Percentiles rank a stretch among this genome's conserved stretches.
These are phyloP conservation scores for Postia placenta DNA, from an alignment of 768 basidiomycete genomes.

Conservation along the genomic window DNA sequence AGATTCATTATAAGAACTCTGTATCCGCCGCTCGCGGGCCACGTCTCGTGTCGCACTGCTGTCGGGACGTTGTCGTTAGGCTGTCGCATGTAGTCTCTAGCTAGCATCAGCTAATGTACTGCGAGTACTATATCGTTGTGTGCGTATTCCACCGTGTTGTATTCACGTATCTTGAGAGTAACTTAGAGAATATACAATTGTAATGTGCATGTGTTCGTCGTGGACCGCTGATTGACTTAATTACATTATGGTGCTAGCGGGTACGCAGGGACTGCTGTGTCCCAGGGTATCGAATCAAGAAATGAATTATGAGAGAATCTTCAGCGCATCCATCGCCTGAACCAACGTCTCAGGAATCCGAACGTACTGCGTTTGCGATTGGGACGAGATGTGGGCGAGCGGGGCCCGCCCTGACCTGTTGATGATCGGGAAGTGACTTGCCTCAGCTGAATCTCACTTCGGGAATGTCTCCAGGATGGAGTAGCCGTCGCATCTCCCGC, in stretches of 20 bases:
- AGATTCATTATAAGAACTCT: background rate
- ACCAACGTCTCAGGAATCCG: conserved; percentile 2
- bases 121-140: conserved; percentile 16
- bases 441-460: background rate
- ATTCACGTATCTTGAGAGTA: conserved; percentile 19
- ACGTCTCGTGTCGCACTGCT: background rate
- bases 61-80: conserved; percentile 3
- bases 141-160: conserved; percentile 18
- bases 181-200: conserved; percentile 11
- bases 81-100: conserved; percentile 1
- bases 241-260: background rate
- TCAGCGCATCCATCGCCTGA: conserved; percentile 4
- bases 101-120: conserved; percentile 6
- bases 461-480: background rate
- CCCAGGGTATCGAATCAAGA: too few species aligned
- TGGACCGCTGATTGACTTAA: background rate
- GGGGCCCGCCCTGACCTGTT: too few species aligned
- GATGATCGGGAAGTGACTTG: background rate
- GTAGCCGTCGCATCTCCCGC: too few species aligned
- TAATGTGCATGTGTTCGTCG: conserved; percentile 6
- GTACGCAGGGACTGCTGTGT: too few species aligned
- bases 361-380: background rate
- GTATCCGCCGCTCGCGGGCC: background rate
- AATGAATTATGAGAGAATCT: background rate
- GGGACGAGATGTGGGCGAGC: background rate